Evolutionary conservation across 2,329 filamentous ascomycete species (phyloP).

Genomic region (Fusarium burgessii): DNA sequence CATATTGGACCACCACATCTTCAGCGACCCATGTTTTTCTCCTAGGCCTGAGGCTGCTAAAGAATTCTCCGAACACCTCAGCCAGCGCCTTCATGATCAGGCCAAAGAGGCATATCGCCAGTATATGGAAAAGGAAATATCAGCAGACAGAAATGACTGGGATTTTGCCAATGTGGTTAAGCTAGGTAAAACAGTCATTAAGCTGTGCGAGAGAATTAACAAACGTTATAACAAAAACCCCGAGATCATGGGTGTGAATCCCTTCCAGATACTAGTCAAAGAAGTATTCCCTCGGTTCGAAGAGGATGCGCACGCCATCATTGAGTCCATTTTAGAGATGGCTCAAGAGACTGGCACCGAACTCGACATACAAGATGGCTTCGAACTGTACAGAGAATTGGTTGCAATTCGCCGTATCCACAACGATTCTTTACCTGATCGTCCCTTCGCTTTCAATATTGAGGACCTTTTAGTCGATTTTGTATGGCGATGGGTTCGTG

Average conservation of each 20-base stretch:
- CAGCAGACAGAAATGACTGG: conserved; percentile 84
- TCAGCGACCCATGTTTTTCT: conserved; percentile 80
- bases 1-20: conserved; percentile 84
- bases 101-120: conserved; percentile 84
- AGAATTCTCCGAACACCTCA: conserved; percentile 78
- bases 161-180: conserved; percentile 91
- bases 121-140: conserved; percentile 83
- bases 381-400: conserved; percentile 91
- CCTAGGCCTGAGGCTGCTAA: conserved; percentile 76
- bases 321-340: conserved; percentile 81
- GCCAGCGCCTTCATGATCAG: conserved; percentile 77
- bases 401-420: conserved; percentile 88
- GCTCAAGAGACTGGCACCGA: conserved; percentile 77
- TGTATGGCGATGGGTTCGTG: conserved; percentile 93
- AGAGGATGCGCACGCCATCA: conserved; percentile 86
- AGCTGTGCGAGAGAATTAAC: conserved; percentile 87
- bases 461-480: conserved; percentile 90
- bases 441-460: conserved; percentile 86
- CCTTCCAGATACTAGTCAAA: conserved; percentile 77
- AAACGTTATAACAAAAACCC: conserved; percentile 92
- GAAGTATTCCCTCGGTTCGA: conserved; percentile 92
- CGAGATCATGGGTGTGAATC: conserved; percentile 81
- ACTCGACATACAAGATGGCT: conserved; percentile 90
- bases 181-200: conserved; percentile 86
- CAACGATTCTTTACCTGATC: conserved; percentile 75